Percentiles rank a stretch among this genome's conserved stretches.
Conservation (phyloP, 768 basidiomycete species). For the Chalciporus pseudorubinellus region DNA sequence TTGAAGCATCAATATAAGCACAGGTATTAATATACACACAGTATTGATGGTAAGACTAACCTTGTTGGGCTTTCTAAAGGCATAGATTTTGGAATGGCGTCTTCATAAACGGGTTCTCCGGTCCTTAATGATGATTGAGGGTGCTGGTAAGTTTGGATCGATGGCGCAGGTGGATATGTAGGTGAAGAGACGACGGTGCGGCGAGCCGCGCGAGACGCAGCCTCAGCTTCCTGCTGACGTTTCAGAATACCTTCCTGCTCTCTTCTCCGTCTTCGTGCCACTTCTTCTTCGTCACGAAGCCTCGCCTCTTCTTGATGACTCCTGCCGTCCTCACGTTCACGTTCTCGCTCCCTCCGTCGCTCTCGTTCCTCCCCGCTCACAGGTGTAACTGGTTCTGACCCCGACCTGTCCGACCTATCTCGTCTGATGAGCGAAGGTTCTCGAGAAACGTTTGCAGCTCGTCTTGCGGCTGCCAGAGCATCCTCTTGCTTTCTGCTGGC, state of each 20-base stretch:
- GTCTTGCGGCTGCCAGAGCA: conserved; percentile 23
- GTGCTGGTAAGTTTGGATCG: conserved; percentile 36
- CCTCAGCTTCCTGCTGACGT: conserved; percentile 60
- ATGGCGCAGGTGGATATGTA: conserved; percentile 27
- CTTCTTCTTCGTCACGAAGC: conserved; percentile 47
- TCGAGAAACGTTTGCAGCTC: conserved; percentile 22
- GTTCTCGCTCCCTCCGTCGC: conserved; percentile 23
- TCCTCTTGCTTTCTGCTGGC: conserved; percentile 33
- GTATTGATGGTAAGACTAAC: conserved; percentile 45
- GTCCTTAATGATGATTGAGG: conserved; percentile 29
- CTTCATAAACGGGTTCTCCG: conserved; percentile 30
- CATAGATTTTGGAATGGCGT: conserved; percentile 40
- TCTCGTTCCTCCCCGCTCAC: conserved; percentile 26
- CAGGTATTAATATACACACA: conserved; percentile 31
- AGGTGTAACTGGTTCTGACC: conserved; percentile 28
- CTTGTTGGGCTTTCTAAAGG: conserved; percentile 66
- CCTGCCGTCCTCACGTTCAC: conserved; percentile 30
- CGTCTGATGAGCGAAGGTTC: conserved; percentile 25
- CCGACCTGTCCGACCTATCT: conserved; percentile 20
- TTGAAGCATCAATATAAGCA: conserved; percentile 24
- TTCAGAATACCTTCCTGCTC: conserved; percentile 57
- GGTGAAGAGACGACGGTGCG: conserved; percentile 32
- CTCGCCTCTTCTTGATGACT: conserved; percentile 45
- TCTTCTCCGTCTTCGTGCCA: conserved; percentile 41
- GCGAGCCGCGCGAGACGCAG: conserved; percentile 45